Percentiles rank a stretch among this genome's conserved stretches.
Evolutionary conservation across 768 basidiomycete species (phyloP).

Genomic region (Naganishia vaughanmartiniae): DNA sequence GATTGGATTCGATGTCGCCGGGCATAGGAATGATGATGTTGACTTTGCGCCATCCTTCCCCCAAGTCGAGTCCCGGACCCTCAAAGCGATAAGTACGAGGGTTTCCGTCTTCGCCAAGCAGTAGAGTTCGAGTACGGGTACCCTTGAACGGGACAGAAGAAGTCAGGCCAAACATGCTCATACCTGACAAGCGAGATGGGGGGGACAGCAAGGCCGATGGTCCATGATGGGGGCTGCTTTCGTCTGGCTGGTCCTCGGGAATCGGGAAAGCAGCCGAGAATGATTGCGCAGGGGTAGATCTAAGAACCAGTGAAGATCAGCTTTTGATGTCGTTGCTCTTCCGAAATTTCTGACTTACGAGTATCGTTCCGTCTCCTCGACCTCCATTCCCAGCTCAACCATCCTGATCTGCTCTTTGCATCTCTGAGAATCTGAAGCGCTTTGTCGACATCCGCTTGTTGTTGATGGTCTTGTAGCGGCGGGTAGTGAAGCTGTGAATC

Average conservation of each 20-base stretch:
- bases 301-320: constrained; percentile 6
- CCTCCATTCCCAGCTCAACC: constrained; percentile 49
- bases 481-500: background rate
- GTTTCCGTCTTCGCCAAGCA: constrained; percentile 44
- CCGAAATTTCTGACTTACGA: constrained; percentile 31
- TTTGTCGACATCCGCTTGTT: background rate
- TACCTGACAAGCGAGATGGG: constrained; percentile 34
- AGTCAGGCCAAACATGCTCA: constrained; percentile 27
- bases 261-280: constrained; percentile 42
- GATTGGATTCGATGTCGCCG: constrained; percentile 1
- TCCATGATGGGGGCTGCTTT: constrained; percentile 24
- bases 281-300: constrained; percentile 36
- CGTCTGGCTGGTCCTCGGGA: constrained; percentile 42
- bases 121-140: constrained; percentile 27
- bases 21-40: constrained; percentile 51
- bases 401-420: constrained; percentile 31
- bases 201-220: constrained; percentile 38
- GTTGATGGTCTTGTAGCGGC: background rate
- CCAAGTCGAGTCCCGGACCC: constrained; percentile 43
- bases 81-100: constrained; percentile 48
- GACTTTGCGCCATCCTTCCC: constrained; percentile 46
- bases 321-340: background rate
- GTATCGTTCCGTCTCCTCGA: constrained; percentile 46
- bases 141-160: constrained; percentile 28
- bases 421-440: background rate